Evolutionary conservation across 1,284 basidiomycete genomes (phyloP), one percentile per base, ranked within the genome.

Genomic region (Amylostereum areolatum): DNA sequence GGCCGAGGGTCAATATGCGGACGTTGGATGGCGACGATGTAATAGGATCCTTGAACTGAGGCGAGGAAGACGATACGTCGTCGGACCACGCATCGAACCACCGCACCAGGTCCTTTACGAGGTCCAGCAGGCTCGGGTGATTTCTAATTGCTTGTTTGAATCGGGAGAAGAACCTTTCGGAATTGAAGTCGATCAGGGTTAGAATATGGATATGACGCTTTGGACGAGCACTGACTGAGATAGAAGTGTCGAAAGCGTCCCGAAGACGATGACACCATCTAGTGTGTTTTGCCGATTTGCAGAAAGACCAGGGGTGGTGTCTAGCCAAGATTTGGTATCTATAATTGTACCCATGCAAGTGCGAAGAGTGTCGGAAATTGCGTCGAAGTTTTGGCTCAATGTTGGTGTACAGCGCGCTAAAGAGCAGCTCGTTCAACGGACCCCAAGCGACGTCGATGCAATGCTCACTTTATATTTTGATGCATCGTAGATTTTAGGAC

Each of bases 401-500:
- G 3, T 72, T 61, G 5, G 66, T 69, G 55, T 81, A 86, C 2
- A 87, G 65, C 2, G 69, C 67, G 51, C 83, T 85, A 46, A 4
- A 11, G 25, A 33, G 29, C 1, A 18, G 6, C 12, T 11, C 24
- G 24, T 45, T 40, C 7, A 45, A 48, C 18, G 18, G 10, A 10
- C 18, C 18, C 18, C 3, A 25, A 7, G 27, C 0, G 25, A 24
- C 10, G 32, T n/a, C 28, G 25, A 18, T 11, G 9, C 36, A 45
- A 7, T 5, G 47, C 68, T 47, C 59, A 85, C 81, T 86, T 86
- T 32, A 78, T 72, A 40, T 72, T 64, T 37, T 75, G 73, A 27
- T 67, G 68, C 34, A 83, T 55, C 0, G 80, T 81, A 39, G 75
- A 83, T 60, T 81, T 82, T 28, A 84, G 57, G 2, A 88, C 75